These are phyloP conservation scores for Clarkia xantiana DNA, from an alignment of 345 rosid genomes.

Conservation along the genomic window DNA sequence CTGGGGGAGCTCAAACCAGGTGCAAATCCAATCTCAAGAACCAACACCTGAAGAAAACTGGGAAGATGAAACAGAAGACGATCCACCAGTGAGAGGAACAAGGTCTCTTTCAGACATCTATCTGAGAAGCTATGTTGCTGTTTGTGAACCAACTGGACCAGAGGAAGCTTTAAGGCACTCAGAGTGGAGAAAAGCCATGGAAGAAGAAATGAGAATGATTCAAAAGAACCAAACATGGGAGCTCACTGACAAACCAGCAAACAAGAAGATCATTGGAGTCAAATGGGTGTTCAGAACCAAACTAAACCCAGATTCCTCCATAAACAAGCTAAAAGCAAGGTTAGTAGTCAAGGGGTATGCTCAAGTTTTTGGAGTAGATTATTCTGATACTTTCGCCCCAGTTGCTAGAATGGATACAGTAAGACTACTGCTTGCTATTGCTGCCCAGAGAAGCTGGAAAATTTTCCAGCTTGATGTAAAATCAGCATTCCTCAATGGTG, in stretches of 20 bases:
- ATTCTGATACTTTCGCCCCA: background rate
- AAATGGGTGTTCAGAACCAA: constrained; percentile 4
- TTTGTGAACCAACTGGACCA: background rate
- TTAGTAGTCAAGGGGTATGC: constrained; percentile 8
- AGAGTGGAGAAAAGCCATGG: background rate
- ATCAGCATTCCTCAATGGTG: constrained; percentile 6
- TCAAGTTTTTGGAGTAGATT: constrained; percentile 1
- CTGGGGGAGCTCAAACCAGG: too few species aligned
- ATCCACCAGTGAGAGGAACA: constrained; percentile 7
- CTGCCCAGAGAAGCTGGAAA: constrained; percentile 1
- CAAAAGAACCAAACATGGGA: constrained; percentile 2
- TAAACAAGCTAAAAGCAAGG: constrained; percentile 4
- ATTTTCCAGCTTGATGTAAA: constrained; percentile 7
- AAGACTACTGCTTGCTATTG: background rate
- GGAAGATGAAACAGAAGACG: too few species aligned
- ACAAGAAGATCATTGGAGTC: background rate
- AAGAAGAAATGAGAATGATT: constrained; percentile 3
- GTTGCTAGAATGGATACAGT: constrained; percentile 5
- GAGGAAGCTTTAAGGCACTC: background rate
- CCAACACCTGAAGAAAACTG: too few species aligned
- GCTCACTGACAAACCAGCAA: background rate
- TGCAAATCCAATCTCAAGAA: too few species aligned
- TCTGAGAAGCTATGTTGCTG: background rate
- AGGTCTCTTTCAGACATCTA: constrained; percentile 5
- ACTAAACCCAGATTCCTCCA: background rate